A percentile compares a stretch with the other conserved stretches of the same genome.
phyloP scores from a whole-genome alignment of 352 stramenopile species.

The Globisporangium recalcitrans region DNA sequence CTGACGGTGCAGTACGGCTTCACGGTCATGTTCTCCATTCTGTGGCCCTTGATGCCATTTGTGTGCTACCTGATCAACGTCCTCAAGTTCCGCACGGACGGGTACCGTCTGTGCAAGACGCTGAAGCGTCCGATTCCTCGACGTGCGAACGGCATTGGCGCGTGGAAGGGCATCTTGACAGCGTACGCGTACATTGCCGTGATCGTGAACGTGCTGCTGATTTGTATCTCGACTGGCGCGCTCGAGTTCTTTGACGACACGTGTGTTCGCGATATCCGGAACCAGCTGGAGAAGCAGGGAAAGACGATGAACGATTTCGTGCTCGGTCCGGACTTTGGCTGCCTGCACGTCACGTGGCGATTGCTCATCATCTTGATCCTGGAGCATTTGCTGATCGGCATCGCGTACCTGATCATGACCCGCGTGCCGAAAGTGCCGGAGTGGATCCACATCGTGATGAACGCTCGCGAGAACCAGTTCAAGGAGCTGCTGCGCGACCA shows the following conservation, averaged over 20 bases:
- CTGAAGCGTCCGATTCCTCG: conserved; percentile 67
- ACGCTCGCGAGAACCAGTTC: conserved; percentile 53
- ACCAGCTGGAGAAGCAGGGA: conserved; percentile 52
- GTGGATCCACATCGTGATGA: conserved; percentile 54
- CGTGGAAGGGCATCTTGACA: conserved; percentile 56
- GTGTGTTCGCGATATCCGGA: conserved; percentile 48
- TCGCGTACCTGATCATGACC: conserved; percentile 52
- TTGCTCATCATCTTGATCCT: conserved; percentile 52
- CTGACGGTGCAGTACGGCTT: conserved; percentile 70
- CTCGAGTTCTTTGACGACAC: conserved; percentile 63
- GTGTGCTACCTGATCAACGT: conserved; percentile 70
- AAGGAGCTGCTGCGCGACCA: conserved; percentile 49
- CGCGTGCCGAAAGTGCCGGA: conserved; percentile 42
- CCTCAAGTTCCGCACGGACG: conserved; percentile 61
- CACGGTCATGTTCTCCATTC: conserved; percentile 77
- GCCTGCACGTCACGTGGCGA: conserved; percentile 52
- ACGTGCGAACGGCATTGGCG: conserved; percentile 67
- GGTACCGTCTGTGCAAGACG: conserved; percentile 62
- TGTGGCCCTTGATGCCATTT: conserved; percentile 73
- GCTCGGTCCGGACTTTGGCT: conserved; percentile 60
- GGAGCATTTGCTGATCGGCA: conserved; percentile 47
- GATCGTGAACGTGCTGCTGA: conserved; percentile 64
- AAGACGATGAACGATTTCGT: conserved; percentile 68
- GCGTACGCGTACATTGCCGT: conserved; percentile 60
- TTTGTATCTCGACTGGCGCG: conserved; percentile 67